Percentiles rank a stretch among this genome's conserved stretches.
These are phyloP conservation scores for Intubia oerlemansii DNA, from an alignment of 2,329 filamentous ascomycete species.

Conservation along the genomic window DNA sequence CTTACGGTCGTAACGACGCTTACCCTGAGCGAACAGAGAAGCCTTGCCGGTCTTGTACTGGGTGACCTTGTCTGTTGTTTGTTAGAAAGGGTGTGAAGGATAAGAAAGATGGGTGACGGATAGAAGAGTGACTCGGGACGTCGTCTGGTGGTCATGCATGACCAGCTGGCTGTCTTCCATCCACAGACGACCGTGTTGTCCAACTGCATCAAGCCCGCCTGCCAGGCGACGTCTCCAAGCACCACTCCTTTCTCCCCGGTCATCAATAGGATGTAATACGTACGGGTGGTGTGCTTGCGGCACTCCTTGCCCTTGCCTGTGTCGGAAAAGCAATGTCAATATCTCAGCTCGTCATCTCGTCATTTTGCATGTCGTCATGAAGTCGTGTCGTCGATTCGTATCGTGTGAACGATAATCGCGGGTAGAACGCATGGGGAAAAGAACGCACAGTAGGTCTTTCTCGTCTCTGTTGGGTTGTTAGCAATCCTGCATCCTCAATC, in stretches of 20 bases:
- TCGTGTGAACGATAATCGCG: not conserved
- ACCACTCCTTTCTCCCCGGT: too few species aligned
- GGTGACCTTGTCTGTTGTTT: slow-evolving; percentile 45
- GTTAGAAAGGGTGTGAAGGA: slow-evolving; percentile 1
- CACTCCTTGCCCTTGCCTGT: slow-evolving; percentile 59
- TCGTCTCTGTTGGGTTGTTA: slow-evolving; percentile 8
- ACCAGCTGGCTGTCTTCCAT: too few species aligned
- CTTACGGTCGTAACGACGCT: slow-evolving; percentile 83
- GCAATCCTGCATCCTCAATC: slow-evolving; percentile 1
- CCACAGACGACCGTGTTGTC: too few species aligned
- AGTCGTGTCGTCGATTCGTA: not conserved
- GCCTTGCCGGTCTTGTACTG: slow-evolving; percentile 43
- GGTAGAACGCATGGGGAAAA: too few species aligned
- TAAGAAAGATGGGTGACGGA: too few species aligned
- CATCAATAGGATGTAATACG: too few species aligned
- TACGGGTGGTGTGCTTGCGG: slow-evolving; percentile 46
- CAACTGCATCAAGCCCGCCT: too few species aligned
- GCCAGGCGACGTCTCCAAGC: too few species aligned
- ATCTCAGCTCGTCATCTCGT: not conserved
- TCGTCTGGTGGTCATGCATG: too few species aligned
- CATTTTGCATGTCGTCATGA: not conserved
- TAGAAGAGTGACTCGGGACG: too few species aligned
- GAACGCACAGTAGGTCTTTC: slow-evolving; percentile 10
- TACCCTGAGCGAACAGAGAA: slow-evolving; percentile 49
- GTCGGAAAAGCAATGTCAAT: slow-evolving; percentile 5